These are phyloP conservation scores for Coprinopsis cinerea DNA, from an alignment of 768 basidiomycete genomes.

Conservation along the genomic window DNA sequence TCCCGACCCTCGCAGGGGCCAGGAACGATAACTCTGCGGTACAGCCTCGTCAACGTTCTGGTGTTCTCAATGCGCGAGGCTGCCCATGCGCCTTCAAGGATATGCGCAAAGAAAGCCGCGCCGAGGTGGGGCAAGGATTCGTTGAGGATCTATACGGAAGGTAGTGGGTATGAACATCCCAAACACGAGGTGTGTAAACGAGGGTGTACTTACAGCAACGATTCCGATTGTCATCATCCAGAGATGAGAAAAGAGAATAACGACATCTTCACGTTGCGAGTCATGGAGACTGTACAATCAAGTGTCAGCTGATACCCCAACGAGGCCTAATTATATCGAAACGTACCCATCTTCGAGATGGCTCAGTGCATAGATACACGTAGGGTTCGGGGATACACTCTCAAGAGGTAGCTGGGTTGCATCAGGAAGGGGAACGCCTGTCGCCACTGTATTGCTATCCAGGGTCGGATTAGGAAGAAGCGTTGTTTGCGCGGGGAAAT, in stretches of 20 bases:
- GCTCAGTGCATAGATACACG: no score
- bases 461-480: no score
- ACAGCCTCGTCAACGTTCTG: slow-evolving; percentile 23
- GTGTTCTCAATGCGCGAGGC: slow-evolving; percentile 35
- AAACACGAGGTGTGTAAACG: slow-evolving; percentile 1
- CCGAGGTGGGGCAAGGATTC: slow-evolving; percentile 49
- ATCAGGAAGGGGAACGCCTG: background rate
- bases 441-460: no score
- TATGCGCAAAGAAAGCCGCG: slow-evolving; percentile 40
- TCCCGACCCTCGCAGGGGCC: slow-evolving; percentile 35
- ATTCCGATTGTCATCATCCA: slow-evolving; percentile 44
- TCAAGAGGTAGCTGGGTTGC: background rate
- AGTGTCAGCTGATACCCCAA: background rate
- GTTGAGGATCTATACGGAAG: slow-evolving; percentile 33
- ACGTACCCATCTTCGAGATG: no score
- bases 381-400: no score
- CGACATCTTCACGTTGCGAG: slow-evolving; percentile 42
- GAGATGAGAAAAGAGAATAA: slow-evolving; percentile 37
- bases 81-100: slow-evolving; percentile 43
- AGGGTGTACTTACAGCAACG: slow-evolving; percentile 33
- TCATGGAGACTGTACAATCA: slow-evolving; percentile 26
- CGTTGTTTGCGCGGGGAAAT: no score
- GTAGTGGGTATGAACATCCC: background rate
- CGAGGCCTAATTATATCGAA: no score
- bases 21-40: slow-evolving; percentile 28